A percentile compares a stretch with the other conserved stretches of the same genome.
Evolutionary conservation across 768 basidiomycete genomes (phyloP).

Genomic region (Kwoniella sp.): DNA sequence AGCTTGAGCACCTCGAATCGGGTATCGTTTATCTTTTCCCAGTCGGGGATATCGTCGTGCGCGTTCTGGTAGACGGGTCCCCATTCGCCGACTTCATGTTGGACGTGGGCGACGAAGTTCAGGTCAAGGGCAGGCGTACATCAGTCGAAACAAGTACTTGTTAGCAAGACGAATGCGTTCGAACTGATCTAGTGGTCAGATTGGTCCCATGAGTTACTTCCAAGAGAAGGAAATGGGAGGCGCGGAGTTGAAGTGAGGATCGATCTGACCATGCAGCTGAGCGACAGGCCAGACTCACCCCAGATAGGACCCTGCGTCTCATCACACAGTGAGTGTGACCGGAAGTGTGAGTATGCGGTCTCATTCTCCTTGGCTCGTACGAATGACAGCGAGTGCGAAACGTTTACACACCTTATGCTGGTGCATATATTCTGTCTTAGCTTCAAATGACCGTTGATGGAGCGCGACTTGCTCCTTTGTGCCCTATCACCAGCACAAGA

Average conservation of each 20-base stretch:
- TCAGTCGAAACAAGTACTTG: no score
- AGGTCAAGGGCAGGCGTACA: conserved; percentile 36
- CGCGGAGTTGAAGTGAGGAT: not conserved
- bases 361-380: no score
- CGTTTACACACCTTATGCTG: conserved; percentile 53
- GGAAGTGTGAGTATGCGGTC: no score
- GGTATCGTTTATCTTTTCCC: conserved; percentile 68
- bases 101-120: no score
- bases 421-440: conserved; percentile 79
- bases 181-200: no score
- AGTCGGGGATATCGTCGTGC: conserved; percentile 62
- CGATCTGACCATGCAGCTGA: no score
- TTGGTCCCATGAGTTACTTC: no score
- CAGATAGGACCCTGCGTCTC: conserved; percentile 35
- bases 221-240: no score
- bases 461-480: conserved; percentile 33
- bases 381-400: no score
- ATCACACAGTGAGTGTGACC: conserved; percentile 5
- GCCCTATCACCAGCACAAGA: conserved; percentile 15
- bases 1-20: conserved; percentile 71
- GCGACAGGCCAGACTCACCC: conserved; percentile 25
- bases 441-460: conserved; percentile 61
- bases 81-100: conserved; percentile 76
- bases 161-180: no score
- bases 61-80: conserved; percentile 69